These are phyloP conservation scores for Saturnispora besseyi DNA, from an alignment of 805 yeast genomes.

Conservation along the genomic window DNA sequence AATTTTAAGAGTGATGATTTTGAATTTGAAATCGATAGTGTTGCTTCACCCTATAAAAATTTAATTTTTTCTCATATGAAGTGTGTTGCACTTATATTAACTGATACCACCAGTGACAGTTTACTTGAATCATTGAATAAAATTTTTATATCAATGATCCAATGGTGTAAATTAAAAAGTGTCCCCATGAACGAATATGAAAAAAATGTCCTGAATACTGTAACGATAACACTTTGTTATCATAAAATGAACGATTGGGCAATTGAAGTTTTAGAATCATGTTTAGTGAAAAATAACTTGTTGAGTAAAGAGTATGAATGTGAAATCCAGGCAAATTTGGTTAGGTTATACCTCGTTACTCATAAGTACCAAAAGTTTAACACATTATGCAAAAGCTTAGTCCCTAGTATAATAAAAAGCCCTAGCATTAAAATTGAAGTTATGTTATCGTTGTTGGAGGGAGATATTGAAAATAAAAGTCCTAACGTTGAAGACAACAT, in stretches of 20 bases:
- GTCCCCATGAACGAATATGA: conserved; percentile 22
- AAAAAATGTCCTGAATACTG: conserved; percentile 21
- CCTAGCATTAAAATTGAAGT: background rate
- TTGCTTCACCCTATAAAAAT: conserved; percentile 7
- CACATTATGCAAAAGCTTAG: background rate
- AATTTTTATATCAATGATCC: background rate
- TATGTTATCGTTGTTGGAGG: conserved; percentile 4
- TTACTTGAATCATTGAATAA: background rate
- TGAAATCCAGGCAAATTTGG: background rate
- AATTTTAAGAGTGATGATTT: conserved; percentile 18
- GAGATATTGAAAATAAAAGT: background rate
- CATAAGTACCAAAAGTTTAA: conserved; percentile 1
- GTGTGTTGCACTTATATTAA: conserved; percentile 7
- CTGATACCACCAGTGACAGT: background rate
- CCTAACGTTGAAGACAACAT: background rate
- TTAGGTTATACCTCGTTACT: background rate
- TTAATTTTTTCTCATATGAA: conserved; percentile 21
- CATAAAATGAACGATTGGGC: conserved; percentile 15
- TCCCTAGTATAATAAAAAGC: background rate
- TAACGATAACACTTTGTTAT: conserved; percentile 21
- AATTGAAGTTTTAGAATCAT: conserved; percentile 12
- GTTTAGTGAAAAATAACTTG: background rate
- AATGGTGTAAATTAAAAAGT: conserved; percentile 2
- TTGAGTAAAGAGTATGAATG: background rate
- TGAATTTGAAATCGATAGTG: conserved; percentile 13